Percentiles rank a stretch among this genome's conserved stretches.
phyloP scores from a whole-genome alignment of 1,284 basidiomycete species.

The Cutaneotrichosporon sp. region DNA sequence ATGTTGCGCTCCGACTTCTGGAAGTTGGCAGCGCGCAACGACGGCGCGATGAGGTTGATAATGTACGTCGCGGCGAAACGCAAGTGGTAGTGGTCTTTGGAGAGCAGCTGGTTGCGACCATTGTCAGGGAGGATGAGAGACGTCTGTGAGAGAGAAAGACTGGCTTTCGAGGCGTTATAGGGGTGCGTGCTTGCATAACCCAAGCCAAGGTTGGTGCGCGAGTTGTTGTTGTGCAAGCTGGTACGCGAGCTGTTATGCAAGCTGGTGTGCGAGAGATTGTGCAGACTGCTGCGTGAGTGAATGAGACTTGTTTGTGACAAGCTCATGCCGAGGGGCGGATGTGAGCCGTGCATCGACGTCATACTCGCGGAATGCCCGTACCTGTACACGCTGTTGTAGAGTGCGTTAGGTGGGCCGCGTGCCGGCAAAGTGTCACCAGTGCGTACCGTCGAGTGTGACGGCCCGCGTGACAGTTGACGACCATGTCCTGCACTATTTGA shows the following conservation, averaged over 20 bases:
- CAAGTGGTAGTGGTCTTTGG: slow-evolving; percentile 47
- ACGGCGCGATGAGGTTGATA: slow-evolving; percentile 41
- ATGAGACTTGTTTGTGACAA: slow-evolving; percentile 13
- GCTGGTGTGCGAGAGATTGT: not conserved
- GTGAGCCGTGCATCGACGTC: not conserved
- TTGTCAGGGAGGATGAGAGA: slow-evolving; percentile 20
- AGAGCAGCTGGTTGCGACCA: slow-evolving; percentile 23
- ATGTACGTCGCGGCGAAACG: slow-evolving; percentile 46
- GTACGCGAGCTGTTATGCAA: slow-evolving; percentile 9
- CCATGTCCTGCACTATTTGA: not conserved
- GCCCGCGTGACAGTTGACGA: slow-evolving; percentile 3
- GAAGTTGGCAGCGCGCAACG: slow-evolving; percentile 33
- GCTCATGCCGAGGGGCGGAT: slow-evolving; percentile 9
- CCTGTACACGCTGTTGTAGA: slow-evolving; percentile 11
- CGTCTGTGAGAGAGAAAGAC: slow-evolving; percentile 23
- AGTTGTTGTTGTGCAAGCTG: slow-evolving; percentile 7
- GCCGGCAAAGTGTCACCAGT: not conserved
- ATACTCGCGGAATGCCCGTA: slow-evolving; percentile 9
- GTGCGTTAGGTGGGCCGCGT: slow-evolving; percentile 11
- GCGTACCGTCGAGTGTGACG: slow-evolving; percentile 7
- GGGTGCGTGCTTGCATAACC: not conserved
- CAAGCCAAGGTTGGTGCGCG: slow-evolving; percentile 12
- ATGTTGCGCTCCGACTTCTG: slow-evolving; percentile 33
- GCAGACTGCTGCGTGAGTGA: not conserved
- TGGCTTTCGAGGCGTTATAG: slow-evolving; percentile 17